Conservation (phyloP, 2,329 filamentous ascomycete species). For the Arthrobotrys iridis region DNA sequence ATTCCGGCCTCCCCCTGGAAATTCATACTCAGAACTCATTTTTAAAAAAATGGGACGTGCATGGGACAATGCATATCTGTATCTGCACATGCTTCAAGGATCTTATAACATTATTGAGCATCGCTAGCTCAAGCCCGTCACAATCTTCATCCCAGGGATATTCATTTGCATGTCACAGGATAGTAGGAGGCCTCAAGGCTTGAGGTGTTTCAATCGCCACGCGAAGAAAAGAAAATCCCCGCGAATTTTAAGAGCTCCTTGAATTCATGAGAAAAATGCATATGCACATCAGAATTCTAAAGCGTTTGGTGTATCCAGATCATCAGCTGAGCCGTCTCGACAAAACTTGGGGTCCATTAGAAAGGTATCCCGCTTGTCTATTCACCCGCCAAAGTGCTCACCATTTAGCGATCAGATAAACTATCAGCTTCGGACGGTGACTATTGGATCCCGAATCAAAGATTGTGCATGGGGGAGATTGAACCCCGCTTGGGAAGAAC, state of each 20-base stretch:
- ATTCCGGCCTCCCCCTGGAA: not conserved
- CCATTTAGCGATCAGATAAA: too few relatives aligned
- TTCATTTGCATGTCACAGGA: too few relatives aligned
- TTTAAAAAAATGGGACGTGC: slow-evolving; percentile 8
- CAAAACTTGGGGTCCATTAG: too few relatives aligned
- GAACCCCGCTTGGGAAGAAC: too few relatives aligned
- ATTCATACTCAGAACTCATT: not conserved
- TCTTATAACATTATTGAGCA: not conserved
- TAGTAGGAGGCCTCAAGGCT: too few relatives aligned
- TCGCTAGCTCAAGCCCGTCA: not conserved
- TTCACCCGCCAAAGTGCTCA: too few relatives aligned
- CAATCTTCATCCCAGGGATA: not conserved
- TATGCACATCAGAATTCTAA: not conserved
- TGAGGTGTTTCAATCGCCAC: too few relatives aligned
- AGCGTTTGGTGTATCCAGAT: not conserved
- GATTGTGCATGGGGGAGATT: too few relatives aligned
- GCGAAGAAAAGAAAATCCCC: not conserved
- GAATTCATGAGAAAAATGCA: not conserved
- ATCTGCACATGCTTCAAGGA: slow-evolving; percentile 1
- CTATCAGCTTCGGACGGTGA: too few relatives aligned
- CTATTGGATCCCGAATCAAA: too few relatives aligned
- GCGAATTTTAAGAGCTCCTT: not conserved
- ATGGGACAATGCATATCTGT: slow-evolving; percentile 1
- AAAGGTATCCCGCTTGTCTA: too few relatives aligned
- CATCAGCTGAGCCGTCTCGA: not conserved